A percentile compares a stretch with the other conserved stretches of the same genome.
Evolutionary conservation across 2,329 filamentous ascomycete species (phyloP).

Genomic region (Escovopsis sp.): DNA sequence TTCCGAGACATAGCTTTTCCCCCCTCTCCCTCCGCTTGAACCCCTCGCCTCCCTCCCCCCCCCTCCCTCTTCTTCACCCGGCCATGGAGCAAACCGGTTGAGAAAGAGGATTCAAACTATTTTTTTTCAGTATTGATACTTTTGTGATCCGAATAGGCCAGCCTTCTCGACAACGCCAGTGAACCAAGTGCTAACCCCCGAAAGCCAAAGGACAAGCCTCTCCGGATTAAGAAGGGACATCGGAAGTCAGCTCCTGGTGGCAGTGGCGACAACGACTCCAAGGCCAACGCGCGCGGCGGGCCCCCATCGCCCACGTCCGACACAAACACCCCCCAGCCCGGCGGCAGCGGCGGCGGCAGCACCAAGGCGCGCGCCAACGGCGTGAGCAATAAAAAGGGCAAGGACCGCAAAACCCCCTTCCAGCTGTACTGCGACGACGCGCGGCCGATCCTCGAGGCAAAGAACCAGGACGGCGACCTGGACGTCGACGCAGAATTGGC

Average conservation of each 20-base stretch:
- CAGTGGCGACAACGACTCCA: conserved; percentile 27
- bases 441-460: conserved; percentile 27
- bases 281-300: conserved; percentile 30
- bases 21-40: no score
- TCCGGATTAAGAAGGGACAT: conserved; percentile 59
- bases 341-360: no score
- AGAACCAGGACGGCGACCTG: conserved; percentile 25
- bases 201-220: conserved; percentile 63
- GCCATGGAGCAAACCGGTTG: no score
- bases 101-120: neutral
- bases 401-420: conserved; percentile 32
- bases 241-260: conserved; percentile 43
- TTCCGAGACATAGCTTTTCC: no score
- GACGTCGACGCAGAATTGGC: conserved; percentile 39
- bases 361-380: conserved; percentile 25
- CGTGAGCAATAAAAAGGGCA: conserved; percentile 21
- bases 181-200: conserved; percentile 21
- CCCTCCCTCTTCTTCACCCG: neutral
- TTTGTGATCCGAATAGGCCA: conserved; percentile 18
- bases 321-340: conserved; percentile 20
- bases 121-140: conserved; percentile 17
- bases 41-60: conserved; percentile 1
- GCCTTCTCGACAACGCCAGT: conserved; percentile 16
- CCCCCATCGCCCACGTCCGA: conserved; percentile 34
- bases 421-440: conserved; percentile 39